Base-by-base conservation (phyloP, 1,284 basidiomycete species). In the Naganishia sp. region DNA sequence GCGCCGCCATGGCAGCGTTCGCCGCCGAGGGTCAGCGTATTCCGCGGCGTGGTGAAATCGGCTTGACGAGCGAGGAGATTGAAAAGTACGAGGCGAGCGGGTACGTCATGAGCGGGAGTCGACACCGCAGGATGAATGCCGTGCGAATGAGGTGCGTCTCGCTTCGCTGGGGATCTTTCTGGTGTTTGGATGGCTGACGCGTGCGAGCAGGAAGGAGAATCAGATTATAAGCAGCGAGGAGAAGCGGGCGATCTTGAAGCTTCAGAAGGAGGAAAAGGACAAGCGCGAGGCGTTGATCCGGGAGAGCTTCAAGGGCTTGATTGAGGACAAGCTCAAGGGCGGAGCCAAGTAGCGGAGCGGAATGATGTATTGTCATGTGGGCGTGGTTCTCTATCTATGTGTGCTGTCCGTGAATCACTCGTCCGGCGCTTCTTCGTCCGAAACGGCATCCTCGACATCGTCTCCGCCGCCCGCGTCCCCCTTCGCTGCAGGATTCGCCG, bases 161-260 rank as follows among this genome's bases (percentile, higher is more conserved):
- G 21, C 11, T 17, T 3, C 28, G 10, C 46, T 41, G 13, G 21
- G 9, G 11, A 32, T 10, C 28, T 49, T n/a, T 41, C 25, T 10
- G 9, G 6, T 25, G 23, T 3, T n/a, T 17, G 63, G 23, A 43
- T 13, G 39, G 25, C 28, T 54, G 15, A 13, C 35, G 13, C 47
- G 63, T 13, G 15, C 31, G 43, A 35, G 6, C 43, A 50, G 49
- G 11, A 96, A 98, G 84, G 95, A 99, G 83, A 96, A 97, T 81
- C 95, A 99, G 81, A 94, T 99, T 68, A 95, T 97, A 77, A 92
- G 89, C 72, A 94, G 94, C 0, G 95, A 98, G 81, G 95, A 99
- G 83, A 96, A 97, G 83, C 83, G 94, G 50, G 90, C 91, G 28
- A 92, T 97, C 66, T 77, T 98, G 73, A 94, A 94, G 80, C 76